Conservation (phyloP, 768 basidiomycete genomes). For the Russula olivacea region DNA sequence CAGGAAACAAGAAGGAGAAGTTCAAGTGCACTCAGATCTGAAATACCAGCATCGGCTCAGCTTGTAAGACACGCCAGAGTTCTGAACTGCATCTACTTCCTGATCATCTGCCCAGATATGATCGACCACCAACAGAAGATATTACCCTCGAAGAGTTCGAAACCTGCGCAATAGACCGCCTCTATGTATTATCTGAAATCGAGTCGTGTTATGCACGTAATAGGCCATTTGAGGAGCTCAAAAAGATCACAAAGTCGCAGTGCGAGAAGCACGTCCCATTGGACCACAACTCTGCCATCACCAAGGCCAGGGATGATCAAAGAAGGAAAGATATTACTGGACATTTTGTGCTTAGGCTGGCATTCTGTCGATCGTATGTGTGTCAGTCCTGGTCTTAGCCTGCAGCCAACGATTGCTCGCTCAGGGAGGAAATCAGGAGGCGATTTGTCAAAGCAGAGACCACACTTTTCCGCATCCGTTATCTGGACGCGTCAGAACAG, state of each 20-base stretch:
- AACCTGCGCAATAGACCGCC: conserved; percentile 77
- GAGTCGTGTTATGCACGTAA: conserved; percentile 85
- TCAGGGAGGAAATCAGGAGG: conserved; percentile 81
- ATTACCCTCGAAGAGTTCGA: conserved; percentile 96
- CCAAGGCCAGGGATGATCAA: conserved; percentile 49
- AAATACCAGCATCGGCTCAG: conserved; percentile 67
- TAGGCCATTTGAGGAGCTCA: conserved; percentile 72
- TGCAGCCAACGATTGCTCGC: background rate
- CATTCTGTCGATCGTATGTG: conserved; percentile 94
- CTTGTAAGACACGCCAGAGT: conserved; percentile 46
- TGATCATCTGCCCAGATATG: conserved; percentile 53
- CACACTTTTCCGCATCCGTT: conserved; percentile 77
- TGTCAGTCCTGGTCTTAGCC: background rate
- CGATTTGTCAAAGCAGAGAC: conserved; percentile 89
- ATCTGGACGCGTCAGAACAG: conserved; percentile 50
- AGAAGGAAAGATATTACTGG: conserved; percentile 81
- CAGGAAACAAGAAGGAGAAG: conserved; percentile 21
- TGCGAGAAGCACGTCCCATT: conserved; percentile 75
- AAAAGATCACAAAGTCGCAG: conserved; percentile 52
- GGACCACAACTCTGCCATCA: conserved; percentile 47
- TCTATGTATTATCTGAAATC: conserved; percentile 85
- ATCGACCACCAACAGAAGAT: conserved; percentile 76
- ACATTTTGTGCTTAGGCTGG: conserved; percentile 89
- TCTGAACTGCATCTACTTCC: background rate
- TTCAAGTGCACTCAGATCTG: conserved; percentile 30